A percentile compares a stretch with the other conserved stretches of the same genome.
Conservation (phyloP, 768 basidiomycete species). For the Xerocomellus dryophilus region DNA sequence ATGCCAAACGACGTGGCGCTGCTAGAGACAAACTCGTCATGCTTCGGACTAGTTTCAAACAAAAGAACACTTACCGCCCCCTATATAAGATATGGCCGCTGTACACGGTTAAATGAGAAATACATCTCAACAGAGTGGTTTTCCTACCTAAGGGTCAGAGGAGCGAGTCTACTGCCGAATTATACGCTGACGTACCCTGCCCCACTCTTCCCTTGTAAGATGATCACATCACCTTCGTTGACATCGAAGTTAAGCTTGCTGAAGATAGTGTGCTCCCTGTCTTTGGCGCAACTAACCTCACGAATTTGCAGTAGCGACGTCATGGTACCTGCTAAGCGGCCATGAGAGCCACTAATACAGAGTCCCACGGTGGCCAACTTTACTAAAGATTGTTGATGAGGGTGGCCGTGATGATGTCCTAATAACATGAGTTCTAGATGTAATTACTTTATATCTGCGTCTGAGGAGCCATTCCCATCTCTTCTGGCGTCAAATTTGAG, state of each 20-base stretch:
- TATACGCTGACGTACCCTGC: slow-evolving; percentile 47
- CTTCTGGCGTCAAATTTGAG: slow-evolving; percentile 73
- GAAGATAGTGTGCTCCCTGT: slow-evolving; percentile 52
- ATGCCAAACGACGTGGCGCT: slow-evolving; percentile 49
- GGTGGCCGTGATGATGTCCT: not conserved
- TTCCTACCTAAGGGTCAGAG: slow-evolving; percentile 38
- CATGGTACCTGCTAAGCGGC: slow-evolving; percentile 4
- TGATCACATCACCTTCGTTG: slow-evolving; percentile 69
- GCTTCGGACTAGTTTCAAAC: not conserved
- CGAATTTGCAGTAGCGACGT: slow-evolving; percentile 48
- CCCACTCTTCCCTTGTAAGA: slow-evolving; percentile 79
- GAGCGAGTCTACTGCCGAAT: not conserved
- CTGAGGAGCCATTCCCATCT: slow-evolving; percentile 67
- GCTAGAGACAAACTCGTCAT: slow-evolving; percentile 30
- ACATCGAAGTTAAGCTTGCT: slow-evolving; percentile 59
- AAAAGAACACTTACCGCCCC: slow-evolving; percentile 52
- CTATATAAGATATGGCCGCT: slow-evolving; percentile 59
- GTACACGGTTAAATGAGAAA: slow-evolving; percentile 76
- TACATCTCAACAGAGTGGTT: slow-evolving; percentile 79
- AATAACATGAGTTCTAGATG: slow-evolving; percentile 29
- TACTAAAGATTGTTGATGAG: slow-evolving; percentile 2
- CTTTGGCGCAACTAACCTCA: slow-evolving; percentile 47
- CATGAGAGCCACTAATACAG: not conserved
- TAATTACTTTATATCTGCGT: slow-evolving; percentile 37
- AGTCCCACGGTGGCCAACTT: slow-evolving; percentile 19